Evolutionary conservation across 768 basidiomycete species (phyloP).

Genomic region (Lyophyllum shimeji): DNA sequence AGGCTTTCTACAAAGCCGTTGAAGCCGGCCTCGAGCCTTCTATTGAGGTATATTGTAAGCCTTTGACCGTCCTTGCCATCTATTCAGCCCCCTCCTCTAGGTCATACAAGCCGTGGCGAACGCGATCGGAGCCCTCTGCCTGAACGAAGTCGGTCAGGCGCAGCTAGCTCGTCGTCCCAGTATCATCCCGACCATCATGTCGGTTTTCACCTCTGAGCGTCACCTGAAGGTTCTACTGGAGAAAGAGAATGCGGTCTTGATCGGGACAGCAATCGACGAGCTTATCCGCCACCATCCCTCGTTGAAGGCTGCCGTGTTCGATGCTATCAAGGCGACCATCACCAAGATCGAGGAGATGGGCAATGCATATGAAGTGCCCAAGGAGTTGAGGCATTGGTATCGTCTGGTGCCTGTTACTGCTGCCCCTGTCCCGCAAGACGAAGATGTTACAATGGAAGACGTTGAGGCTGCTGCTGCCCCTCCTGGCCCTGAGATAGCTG

Average conservation of each 20-base stretch:
- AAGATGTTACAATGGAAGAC: slow-evolving; percentile 53
- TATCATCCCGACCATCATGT: slow-evolving; percentile 83
- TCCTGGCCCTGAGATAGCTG: slow-evolving; percentile 15
- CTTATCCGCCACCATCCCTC: slow-evolving; percentile 94
- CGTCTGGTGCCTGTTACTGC: slow-evolving; percentile 37
- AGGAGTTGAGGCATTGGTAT: slow-evolving; percentile 70
- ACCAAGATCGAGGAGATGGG: slow-evolving; percentile 76
- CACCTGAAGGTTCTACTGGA: slow-evolving; percentile 85
- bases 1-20: slow-evolving; percentile 83
- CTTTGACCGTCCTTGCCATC: not conserved
- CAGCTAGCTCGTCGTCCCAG: slow-evolving; percentile 74
- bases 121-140: slow-evolving; percentile 92
- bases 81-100: slow-evolving; percentile 34
- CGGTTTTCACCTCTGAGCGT: slow-evolving; percentile 81
- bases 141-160: slow-evolving; percentile 87
- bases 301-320: slow-evolving; percentile 78
- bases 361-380: slow-evolving; percentile 50
- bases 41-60: slow-evolving; percentile 66
- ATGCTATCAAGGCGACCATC: slow-evolving; percentile 70
- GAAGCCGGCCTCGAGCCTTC: slow-evolving; percentile 84
- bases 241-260: slow-evolving; percentile 87
- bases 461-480: slow-evolving; percentile 21
- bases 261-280: slow-evolving; percentile 92
- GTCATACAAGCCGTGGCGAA: slow-evolving; percentile 92
- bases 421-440: slow-evolving; percentile 19